A percentile compares a stretch with the other conserved stretches of the same genome.
phyloP scores from a whole-genome alignment of 2,329 filamentous ascomycete genomes.

The Orbilia javanica region DNA sequence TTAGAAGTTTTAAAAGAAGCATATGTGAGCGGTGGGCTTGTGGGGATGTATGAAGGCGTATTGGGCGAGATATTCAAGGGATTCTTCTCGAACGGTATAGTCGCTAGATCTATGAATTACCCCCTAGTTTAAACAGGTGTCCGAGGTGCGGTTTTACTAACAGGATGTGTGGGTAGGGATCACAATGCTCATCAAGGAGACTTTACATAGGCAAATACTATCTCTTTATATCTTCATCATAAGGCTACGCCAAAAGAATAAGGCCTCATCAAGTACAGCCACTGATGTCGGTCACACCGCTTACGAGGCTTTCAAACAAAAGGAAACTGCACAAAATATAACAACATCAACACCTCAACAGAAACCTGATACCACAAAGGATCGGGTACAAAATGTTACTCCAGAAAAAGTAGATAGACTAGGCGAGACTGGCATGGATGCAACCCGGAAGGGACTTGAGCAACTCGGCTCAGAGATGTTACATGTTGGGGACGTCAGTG shows the following conservation, averaged over 20 bases:
- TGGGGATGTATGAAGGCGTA: constrained; percentile 80
- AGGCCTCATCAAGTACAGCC: neutral
- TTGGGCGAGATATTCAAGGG: constrained; percentile 82
- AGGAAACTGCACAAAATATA: neutral
- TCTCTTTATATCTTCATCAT: constrained; percentile 77
- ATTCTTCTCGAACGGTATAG: constrained; percentile 81
- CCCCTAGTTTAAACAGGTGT: neutral
- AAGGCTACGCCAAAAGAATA: constrained; percentile 34
- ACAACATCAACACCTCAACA: neutral
- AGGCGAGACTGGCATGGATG: neutral
- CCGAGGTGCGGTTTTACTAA: constrained; percentile 15
- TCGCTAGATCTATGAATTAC: neutral
- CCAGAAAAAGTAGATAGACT: neutral
- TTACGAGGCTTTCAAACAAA: neutral
- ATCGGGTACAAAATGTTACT: neutral
- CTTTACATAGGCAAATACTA: constrained; percentile 79
- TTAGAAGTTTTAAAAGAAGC: constrained; percentile 64
- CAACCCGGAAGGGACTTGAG: neutral
- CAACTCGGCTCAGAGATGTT: constrained; percentile 15
- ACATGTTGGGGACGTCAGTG: constrained; percentile 34
- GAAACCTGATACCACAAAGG: neutral
- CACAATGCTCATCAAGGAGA: constrained; percentile 87
- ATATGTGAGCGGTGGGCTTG: constrained; percentile 74
- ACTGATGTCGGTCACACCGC: neutral
- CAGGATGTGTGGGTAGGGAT: constrained; percentile 65